Base-by-base conservation (phyloP, 768 basidiomycete genomes). In the Lanmaoa pseudosensibilis region DNA sequence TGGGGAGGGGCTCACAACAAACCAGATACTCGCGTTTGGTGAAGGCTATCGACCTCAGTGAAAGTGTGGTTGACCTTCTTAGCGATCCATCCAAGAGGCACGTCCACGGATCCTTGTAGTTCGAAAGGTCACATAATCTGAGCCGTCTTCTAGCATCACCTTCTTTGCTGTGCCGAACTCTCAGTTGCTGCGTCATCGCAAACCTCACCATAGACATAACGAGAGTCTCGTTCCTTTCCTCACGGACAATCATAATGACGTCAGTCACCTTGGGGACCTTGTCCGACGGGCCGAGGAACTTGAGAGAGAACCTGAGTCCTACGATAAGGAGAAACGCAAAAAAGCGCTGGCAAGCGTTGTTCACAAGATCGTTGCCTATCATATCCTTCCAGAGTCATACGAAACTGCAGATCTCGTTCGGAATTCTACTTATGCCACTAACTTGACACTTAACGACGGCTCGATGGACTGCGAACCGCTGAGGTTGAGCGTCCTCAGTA, bases 341-440 rank as follows among this genome's bases (percentile, higher is more conserved):
- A 80, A 84, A 65, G 76, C 80, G 45, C 69, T 90, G 64, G 82
- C 82, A 60, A 73, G 75, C 50, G 77, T 88, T 56, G 62, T 86
- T 30, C 77, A 74, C 16, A 78, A 79, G 40, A 76, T 87, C 32
- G 69, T 86, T 19, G 74, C 77, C 21, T 88, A 61, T 18, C 59
- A 60, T 19, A 60, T 60, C 33, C 52, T 60, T 49, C 59, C 59
- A 46, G 48, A 33, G 85, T 68, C 84, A 84, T 70, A 69, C 56
- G 69, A 75, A 53, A 65, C 70, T 1, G 54, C 59, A 15, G 73
- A 74, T 13, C 75, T 87, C 19, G 75, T 77, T 10, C 71, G 75
- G 61, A 85, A 86, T 66, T 77, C 77, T 6, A 88, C 86, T 0
- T 79, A 78, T 50, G 73, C 81, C 9, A 82, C 81, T 1, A 72